Conservation (phyloP, 2,329 filamentous ascomycete species). For the Phialophora verrucosa region DNA sequence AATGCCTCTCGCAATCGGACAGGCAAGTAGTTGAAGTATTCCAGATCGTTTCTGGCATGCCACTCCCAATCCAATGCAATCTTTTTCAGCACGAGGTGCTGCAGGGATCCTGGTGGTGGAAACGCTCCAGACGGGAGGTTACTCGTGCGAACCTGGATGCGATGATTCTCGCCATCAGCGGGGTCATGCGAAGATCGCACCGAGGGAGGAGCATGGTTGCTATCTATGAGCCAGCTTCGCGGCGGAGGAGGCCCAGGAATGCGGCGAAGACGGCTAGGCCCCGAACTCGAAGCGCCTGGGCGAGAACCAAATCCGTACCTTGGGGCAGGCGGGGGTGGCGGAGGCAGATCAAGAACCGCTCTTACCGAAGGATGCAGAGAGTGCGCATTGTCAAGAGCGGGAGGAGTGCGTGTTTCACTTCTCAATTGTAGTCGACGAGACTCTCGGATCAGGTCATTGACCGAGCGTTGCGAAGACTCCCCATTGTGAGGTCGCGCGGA, state of each 20-base stretch:
- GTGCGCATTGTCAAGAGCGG: conserved; percentile 39
- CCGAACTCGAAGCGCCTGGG: conserved; percentile 41
- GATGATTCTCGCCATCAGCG: conserved; percentile 22
- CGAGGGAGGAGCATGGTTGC: conserved; percentile 32
- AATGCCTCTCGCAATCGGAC: conserved; percentile 58
- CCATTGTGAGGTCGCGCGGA: conserved; percentile 37
- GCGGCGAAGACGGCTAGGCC: conserved; percentile 47
- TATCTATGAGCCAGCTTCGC: conserved; percentile 51
- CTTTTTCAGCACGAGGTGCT: conserved; percentile 58
- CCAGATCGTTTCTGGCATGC: conserved; percentile 63
- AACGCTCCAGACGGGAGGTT: conserved; percentile 49
- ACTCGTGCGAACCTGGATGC: conserved; percentile 34
- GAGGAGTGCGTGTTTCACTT: conserved; percentile 26
- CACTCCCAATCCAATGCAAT: conserved; percentile 63
- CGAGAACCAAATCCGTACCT: conserved; percentile 34
- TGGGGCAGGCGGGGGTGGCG: conserved; percentile 49
- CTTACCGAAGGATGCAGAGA: conserved; percentile 55
- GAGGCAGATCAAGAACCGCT: conserved; percentile 52
- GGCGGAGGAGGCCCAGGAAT: conserved; percentile 54
- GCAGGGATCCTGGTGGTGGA: conserved; percentile 51
- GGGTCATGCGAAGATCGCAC: conserved; percentile 9
- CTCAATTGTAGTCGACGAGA: conserved; percentile 52
- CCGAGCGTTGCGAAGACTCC: conserved; percentile 44
- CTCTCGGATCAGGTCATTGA: conserved; percentile 56
- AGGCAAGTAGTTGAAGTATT: conserved; percentile 60